Conservation (phyloP, 2,329 filamentous ascomycete genomes). For the Trichoderma sp. region DNA sequence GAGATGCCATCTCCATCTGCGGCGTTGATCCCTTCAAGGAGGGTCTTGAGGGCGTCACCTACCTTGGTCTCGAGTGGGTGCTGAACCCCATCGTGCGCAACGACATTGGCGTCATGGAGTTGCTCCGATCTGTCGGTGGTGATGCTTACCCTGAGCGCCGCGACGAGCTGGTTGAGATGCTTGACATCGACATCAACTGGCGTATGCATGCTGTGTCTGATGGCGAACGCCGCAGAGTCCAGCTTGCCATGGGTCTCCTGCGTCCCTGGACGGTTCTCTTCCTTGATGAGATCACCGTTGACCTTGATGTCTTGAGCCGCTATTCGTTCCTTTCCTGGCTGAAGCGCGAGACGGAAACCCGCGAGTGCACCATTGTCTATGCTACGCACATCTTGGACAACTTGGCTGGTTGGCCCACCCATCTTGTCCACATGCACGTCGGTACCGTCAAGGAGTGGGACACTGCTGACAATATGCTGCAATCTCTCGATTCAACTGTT, state of each 20-base stretch:
- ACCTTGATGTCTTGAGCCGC: constrained; percentile 83
- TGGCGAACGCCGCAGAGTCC: constrained; percentile 85
- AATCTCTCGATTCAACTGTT: constrained; percentile 42
- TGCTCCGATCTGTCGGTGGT: constrained; percentile 83
- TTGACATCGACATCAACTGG: constrained; percentile 91
- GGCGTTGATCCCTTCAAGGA: constrained; percentile 91
- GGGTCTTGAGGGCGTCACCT: constrained; percentile 88
- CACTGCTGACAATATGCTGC: constrained; percentile 65
- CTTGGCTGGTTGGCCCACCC: constrained; percentile 88
- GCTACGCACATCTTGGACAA: constrained; percentile 98
- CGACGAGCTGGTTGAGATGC: constrained; percentile 81
- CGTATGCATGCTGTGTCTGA: constrained; percentile 95
- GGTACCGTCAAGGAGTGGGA: constrained; percentile 88
- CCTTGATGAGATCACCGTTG: constrained; percentile 95
- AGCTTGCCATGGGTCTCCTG: constrained; percentile 92
- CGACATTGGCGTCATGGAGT: constrained; percentile 86
- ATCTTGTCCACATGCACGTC: constrained; percentile 92
- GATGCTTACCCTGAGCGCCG: constrained; percentile 76
- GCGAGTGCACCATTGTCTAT: constrained; percentile 90
- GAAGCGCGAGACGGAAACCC: constrained; percentile 77
- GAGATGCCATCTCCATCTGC: constrained; percentile 69
- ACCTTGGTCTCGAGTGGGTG: constrained; percentile 97
- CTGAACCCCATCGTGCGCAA: constrained; percentile 94
- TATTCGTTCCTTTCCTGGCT: constrained; percentile 84
- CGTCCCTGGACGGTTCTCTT: constrained; percentile 88